Evolutionary conservation across 495 filamentous ascomycete species (phyloP), one percentile per base, ranked within the genome.

Genomic region (Melanomma pulvis-pyrius): DNA sequence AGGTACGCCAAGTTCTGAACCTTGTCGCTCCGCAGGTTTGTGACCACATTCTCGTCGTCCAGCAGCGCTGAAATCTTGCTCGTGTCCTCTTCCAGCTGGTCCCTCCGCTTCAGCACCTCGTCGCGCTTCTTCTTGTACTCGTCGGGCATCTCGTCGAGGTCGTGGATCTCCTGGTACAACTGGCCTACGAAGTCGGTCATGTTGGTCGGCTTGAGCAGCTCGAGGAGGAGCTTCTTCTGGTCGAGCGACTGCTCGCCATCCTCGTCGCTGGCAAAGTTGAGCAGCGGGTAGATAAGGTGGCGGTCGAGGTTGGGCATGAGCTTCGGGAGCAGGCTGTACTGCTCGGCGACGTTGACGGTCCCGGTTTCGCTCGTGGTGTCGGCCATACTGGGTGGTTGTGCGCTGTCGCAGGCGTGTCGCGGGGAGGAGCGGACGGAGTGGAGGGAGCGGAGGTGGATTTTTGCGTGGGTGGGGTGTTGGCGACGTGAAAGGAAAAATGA

Each of bases 121-220:
- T 97, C 90, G 68, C 90, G 85, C 86, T 90, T 93, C 75, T 89
- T 88, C 61, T 85, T 81, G 75, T 92, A 97, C 77, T 98, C 92
- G 58, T 88, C 83, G 24, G 94, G 92, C 54, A 89, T 80, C 49
- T 91, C 82, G 46, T 90, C 84, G 60, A 90, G 85, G 69, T 89
- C 82, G 78, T 97, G 85, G 68, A 98, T 85, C 75, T 96, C 88
- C 74, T 88, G 84, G 81, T 96, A 90, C 72, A 98, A 81, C 67
- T 87, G 87, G 68, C 92, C 91, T 44, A 97, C 91, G 76, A 96
- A 98, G 78, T 98, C 94, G 71, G 87, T 92, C 94, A 98, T 98
- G 82, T 98, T 96, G 61, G 94, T 96, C 76, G 89, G 86, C 83
- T 96, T 93, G 60, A 97, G 86, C 29, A 98, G 85, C 77, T 92